Evolutionary conservation across 441 rosid species (phyloP).

Genomic region (Gossypium gossypioides): DNA sequence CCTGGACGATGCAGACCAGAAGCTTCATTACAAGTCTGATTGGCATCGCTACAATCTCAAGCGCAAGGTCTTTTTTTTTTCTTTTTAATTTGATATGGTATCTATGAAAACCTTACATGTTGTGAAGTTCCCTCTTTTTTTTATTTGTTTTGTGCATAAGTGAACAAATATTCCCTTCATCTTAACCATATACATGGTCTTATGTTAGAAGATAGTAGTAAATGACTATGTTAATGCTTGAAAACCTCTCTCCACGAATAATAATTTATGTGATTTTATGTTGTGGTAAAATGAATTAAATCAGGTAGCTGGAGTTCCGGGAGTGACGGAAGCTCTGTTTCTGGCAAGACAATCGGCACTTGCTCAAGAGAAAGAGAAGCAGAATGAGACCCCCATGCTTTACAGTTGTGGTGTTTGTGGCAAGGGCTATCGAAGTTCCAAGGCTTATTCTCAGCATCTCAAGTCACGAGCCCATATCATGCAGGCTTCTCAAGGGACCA

Average conservation of each 20-base stretch:
- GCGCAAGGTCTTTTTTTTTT: constrained; percentile 56
- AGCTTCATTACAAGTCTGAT: constrained; percentile 80
- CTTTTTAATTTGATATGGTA: background rate
- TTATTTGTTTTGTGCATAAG: background rate
- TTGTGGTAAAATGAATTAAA: background rate
- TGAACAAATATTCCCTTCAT: background rate
- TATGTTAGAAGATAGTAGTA: background rate
- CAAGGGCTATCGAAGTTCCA: constrained; percentile 69
- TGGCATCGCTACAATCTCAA: constrained; percentile 98
- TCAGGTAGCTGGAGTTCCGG: constrained; percentile 94
- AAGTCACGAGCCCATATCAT: constrained; percentile 53
- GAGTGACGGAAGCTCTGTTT: constrained; percentile 80
- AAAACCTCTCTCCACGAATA: background rate
- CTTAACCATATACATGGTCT: background rate
- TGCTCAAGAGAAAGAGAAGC: constrained; percentile 51
- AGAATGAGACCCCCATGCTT: constrained; percentile 53
- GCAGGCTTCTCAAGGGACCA: constrained; percentile 48
- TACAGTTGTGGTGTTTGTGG: constrained; percentile 67
- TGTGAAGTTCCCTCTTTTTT: background rate
- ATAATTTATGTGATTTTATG: background rate
- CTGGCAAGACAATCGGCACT: constrained; percentile 66
- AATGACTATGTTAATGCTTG: background rate
- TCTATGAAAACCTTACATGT: background rate
- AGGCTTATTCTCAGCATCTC: constrained; percentile 80
- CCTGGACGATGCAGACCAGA: constrained; percentile 59